Base-by-base conservation (phyloP, 495 filamentous ascomycete genomes). In the Penicillium silybi region DNA sequence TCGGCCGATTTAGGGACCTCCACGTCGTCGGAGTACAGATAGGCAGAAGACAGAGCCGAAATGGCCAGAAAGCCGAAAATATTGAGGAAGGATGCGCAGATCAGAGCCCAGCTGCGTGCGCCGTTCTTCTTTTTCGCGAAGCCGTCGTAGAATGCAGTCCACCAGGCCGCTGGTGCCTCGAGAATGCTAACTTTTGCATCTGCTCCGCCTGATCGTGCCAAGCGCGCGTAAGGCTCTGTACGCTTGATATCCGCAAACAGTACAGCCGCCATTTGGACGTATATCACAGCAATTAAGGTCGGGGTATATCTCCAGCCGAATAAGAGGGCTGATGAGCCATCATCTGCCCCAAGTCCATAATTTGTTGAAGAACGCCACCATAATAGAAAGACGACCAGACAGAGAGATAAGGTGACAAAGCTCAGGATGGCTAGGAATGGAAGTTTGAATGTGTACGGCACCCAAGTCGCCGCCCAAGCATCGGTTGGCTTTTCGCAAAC, bases 231-330 rank as follows among this genome's bases (percentile, higher is more conserved):
- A 1, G 64, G 56, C 35, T 73, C 64, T 1, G 68, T 71, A 15
- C 69, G 58, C 41, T 66, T 64, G 3, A 69, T 46, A 45, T 73
- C 69, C 10, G 59, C 44, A 1, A 70, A 46, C 6, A 68, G 34
- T 16, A 65, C 44, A 0, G 64, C 59, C 9, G 59, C 50, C 9
- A 71, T 13, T 32, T 71, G 57, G 18, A 61, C 48, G 19, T 66
- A 69, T 6, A 71, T 57, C n/a, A 70, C 66, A 17, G 61, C 53
- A 27, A 70, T 50, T 22, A 64, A 18, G 7, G 69, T 73, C 0
- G 69, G 68, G 15, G 56, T 57, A 23, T 67, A 71, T 52, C 62
- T 46, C 53, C 65, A 71, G 17, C 58, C 63, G 27, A 73, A 66
- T 1, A 71, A 44, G 2, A 68, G 42, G 1, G 44, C 48, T 0